Conservation (phyloP, 495 filamentous ascomycete species). For the Collariella sp. region DNA sequence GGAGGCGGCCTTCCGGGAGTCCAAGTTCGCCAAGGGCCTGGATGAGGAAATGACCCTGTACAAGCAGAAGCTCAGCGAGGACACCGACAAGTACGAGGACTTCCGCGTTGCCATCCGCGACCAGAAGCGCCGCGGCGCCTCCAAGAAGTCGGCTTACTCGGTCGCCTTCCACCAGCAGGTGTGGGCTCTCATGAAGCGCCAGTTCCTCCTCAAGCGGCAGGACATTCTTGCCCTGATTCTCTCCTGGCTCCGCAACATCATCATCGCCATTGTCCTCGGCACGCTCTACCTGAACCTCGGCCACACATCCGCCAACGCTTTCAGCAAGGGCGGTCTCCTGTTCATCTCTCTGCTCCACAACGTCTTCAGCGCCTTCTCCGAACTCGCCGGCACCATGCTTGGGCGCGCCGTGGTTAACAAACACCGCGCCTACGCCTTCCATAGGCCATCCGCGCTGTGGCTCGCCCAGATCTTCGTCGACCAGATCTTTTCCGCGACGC, state of each 20-base stretch:
- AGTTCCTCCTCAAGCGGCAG: conserved; percentile 78
- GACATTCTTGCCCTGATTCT: conserved; percentile 69
- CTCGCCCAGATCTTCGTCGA: conserved; percentile 76
- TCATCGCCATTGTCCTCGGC: conserved; percentile 68
- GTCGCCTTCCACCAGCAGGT: conserved; percentile 72
- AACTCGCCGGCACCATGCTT: conserved; percentile 62
- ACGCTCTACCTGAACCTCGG: conserved; percentile 67
- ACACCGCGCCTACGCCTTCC: conserved; percentile 70
- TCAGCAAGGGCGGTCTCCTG: conserved; percentile 66
- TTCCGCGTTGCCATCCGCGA: conserved; percentile 70
- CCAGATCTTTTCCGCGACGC: conserved; percentile 55
- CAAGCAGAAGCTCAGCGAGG: conserved; percentile 47
- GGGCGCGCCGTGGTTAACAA: conserved; percentile 70
- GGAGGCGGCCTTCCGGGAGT: conserved; percentile 58
- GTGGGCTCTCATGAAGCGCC: conserved; percentile 73
- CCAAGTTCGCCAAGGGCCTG: conserved; percentile 46
- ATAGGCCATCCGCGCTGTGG: conserved; percentile 70
- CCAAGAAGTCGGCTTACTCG: conserved; percentile 64
- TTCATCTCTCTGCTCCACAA: conserved; percentile 74
- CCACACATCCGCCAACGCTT: conserved; percentile 58
- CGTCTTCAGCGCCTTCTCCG: conserved; percentile 68
- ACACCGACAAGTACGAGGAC: conserved; percentile 60
- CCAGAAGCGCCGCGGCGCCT: conserved; percentile 61
- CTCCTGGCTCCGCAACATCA: conserved; percentile 65
- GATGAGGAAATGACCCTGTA: conserved; percentile 61